Evolutionary conservation across 2,329 filamentous ascomycete species (phyloP).

Genomic region (Fusarium brevicatenulatum): DNA sequence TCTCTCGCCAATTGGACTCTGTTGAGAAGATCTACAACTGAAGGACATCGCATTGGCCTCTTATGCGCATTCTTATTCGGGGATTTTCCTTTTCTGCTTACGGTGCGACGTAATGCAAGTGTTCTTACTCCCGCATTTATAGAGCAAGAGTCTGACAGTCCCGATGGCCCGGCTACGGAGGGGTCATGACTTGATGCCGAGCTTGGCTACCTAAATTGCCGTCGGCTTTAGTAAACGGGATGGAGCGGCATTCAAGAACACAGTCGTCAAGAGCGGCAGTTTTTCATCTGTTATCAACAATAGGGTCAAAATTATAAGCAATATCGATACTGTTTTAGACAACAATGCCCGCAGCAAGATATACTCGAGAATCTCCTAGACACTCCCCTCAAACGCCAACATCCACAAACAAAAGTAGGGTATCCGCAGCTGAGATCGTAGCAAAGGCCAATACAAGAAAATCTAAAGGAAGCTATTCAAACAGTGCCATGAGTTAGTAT

Average conservation of each 20-base stretch:
- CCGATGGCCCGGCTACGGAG: constrained; percentile 32
- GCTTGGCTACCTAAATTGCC: constrained; percentile 26
- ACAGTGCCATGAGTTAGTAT: not conserved
- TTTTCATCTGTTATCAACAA: not conserved
- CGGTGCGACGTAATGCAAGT: not conserved
- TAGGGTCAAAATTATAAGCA: not conserved
- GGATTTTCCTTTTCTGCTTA: not conserved
- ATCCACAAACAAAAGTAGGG: constrained; percentile 14
- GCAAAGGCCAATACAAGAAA: not conserved
- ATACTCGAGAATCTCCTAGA: not conserved
- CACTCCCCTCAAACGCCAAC: not conserved
- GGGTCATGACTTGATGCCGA: constrained; percentile 31
- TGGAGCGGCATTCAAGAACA: not conserved
- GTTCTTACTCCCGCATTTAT: not conserved
- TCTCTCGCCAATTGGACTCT: not conserved
- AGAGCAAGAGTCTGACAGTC: not conserved
- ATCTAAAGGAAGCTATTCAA: not conserved
- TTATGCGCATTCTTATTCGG: not conserved
- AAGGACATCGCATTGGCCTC: not conserved
- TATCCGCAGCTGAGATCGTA: constrained; percentile 17
- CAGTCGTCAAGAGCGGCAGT: not conserved
- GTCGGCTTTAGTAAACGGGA: constrained; percentile 28
- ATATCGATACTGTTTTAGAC: not conserved
- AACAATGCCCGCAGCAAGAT: not conserved
- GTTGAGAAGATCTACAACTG: constrained; percentile 13